Percentiles rank a stretch among this genome's conserved stretches.
phyloP scores from a whole-genome alignment of 805 yeast genomes.

The Cyberlindnera amylophila region DNA sequence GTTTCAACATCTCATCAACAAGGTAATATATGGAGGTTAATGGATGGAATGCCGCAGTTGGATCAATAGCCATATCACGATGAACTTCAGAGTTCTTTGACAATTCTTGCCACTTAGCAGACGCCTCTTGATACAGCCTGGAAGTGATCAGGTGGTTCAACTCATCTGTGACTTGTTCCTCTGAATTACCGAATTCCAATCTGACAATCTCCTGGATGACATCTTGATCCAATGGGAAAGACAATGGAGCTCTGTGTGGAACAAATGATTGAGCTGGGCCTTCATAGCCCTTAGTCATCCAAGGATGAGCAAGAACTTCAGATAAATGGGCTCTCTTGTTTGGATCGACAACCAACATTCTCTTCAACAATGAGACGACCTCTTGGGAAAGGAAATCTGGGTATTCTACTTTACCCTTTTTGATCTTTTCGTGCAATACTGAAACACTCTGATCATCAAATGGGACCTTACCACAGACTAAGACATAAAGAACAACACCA shows the following conservation, averaged over 20 bases:
- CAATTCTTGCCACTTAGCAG: conserved; percentile 51
- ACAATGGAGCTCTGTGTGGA: conserved; percentile 75
- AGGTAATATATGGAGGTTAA: conserved; percentile 80
- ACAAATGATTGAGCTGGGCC: conserved; percentile 64
- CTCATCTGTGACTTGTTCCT: conserved; percentile 51
- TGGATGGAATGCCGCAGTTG: conserved; percentile 86
- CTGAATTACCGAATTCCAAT: conserved; percentile 70
- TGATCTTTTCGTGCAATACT: conserved; percentile 89
- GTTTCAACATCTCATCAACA: conserved; percentile 76
- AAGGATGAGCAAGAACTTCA: conserved; percentile 84
- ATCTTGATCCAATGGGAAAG: conserved; percentile 58
- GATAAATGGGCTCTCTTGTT: conserved; percentile 68
- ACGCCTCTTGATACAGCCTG: conserved; percentile 59
- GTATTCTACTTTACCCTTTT: conserved; percentile 87
- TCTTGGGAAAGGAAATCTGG: conserved; percentile 78
- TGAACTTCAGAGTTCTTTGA: conserved; percentile 9
- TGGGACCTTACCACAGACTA: conserved; percentile 97
- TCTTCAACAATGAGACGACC: conserved; percentile 71
- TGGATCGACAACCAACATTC: conserved; percentile 93
- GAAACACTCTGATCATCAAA: conserved; percentile 94
- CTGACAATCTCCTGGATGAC: conserved; percentile 74
- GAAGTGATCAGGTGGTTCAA: conserved; percentile 58
- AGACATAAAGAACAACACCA: conserved; percentile 91
- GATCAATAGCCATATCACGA: conserved; percentile 34
- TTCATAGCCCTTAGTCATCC: conserved; percentile 91